A percentile compares a stretch with the other conserved stretches of the same genome.
phyloP scores from a whole-genome alignment of 306 rosid genomes.

The Quercus gilva region DNA sequence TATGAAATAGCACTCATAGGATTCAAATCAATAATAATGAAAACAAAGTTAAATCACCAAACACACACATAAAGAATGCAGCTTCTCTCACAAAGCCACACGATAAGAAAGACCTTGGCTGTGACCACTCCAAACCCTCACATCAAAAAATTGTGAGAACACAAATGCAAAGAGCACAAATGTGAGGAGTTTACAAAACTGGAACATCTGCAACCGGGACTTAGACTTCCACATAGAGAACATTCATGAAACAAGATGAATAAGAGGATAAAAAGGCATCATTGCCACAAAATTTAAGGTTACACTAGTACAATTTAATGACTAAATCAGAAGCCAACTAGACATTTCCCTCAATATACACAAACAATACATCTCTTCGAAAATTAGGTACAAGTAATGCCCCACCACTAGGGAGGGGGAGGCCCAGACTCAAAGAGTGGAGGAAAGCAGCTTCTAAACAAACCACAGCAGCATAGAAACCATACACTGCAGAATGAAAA shows the following conservation, averaged over 20 bases:
- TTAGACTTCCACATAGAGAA: not conserved
- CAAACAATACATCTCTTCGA: not conserved
- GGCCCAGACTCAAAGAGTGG: conserved; percentile 63
- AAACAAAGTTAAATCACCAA: too few species aligned
- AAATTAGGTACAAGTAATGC: conserved; percentile 2
- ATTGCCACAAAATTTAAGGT: not conserved
- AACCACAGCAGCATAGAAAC: conserved; percentile 76
- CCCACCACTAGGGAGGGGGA: conserved; percentile 51
- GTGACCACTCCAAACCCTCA: too few species aligned
- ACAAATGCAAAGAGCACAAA: not conserved
- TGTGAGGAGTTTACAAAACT: not conserved
- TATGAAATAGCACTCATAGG: too few species aligned
- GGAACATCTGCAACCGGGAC: not conserved
- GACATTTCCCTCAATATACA: not conserved
- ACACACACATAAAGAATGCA: too few species aligned
- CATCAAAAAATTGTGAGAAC: too few species aligned
- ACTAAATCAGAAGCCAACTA: not conserved
- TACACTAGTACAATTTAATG: not conserved
- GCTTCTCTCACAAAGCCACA: too few species aligned
- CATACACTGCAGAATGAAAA: conserved; percentile 50
- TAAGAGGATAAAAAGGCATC: not conserved
- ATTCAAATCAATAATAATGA: too few species aligned
- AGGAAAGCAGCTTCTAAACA: conserved; percentile 64
- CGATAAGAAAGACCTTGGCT: too few species aligned
- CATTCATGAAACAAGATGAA: not conserved